Percentiles rank a stretch among this genome's conserved stretches.
Conservation (phyloP, 306 rosid genomes). For the Dalbergia cochinchinensis region DNA sequence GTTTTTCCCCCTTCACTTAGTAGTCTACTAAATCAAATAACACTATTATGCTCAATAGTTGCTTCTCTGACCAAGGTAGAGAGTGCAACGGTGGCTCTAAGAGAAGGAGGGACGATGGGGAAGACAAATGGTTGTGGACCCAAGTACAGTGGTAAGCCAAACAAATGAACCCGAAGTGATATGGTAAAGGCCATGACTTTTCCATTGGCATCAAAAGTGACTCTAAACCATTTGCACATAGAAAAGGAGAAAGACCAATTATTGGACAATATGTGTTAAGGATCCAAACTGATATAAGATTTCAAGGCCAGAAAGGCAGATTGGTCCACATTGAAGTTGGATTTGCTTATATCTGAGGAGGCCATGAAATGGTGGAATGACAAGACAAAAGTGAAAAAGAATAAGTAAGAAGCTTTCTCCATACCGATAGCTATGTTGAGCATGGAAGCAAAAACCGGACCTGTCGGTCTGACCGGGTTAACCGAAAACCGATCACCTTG, state of each 20-base stretch:
- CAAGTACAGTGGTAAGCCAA: no score
- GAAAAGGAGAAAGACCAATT: conserved; percentile 40
- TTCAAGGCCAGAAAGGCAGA: conserved; percentile 36
- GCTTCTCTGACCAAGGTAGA: no score
- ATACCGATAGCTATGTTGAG: not conserved
- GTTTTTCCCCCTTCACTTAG: no score
- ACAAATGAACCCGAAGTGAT: no score
- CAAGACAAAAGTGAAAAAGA: conserved; percentile 2
- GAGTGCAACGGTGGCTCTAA: no score
- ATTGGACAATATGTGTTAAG: conserved; percentile 10
- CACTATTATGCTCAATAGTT: no score
- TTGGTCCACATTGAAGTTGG: conserved; percentile 24
- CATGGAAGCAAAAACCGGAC: no score
- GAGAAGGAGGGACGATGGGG: no score
- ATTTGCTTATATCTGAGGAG: not conserved
- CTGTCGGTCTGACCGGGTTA: no score
- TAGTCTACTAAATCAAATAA: no score
- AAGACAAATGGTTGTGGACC: no score
- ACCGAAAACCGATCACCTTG: no score
- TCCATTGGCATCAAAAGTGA: conserved; percentile 32
- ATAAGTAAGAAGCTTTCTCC: conserved; percentile 18
- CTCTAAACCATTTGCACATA: conserved; percentile 40
- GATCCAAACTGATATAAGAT: conserved; percentile 34
- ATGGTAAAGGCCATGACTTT: conserved; percentile 23
- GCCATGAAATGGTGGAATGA: conserved; percentile 24